Evolutionary conservation across 2,329 filamentous ascomycete species (phyloP), one percentile per base, ranked within the genome.

Genomic region (Penicillium digitatum): DNA sequence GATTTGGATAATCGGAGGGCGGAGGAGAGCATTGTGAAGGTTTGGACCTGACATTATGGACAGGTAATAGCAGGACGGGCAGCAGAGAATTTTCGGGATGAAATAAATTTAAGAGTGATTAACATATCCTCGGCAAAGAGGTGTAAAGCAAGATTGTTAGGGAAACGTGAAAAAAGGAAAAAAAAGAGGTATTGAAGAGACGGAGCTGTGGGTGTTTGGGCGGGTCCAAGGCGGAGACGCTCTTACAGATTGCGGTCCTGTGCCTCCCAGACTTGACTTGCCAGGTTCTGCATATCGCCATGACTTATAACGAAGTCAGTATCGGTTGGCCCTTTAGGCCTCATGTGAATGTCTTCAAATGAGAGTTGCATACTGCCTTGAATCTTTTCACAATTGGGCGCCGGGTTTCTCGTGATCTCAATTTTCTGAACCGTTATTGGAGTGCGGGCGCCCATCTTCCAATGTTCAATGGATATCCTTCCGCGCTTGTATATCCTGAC

Each of bases 1-100:
- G 66, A 95, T 93, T 74, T 96, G 91, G 55, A 97, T 84, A 57
- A 96, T 84, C 45, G 87, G 87, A 2, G 93, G 93, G 39, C 91
- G 90, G 54, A 97, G 81, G 60, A 96, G 86, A 57, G 89, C 87
- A 74, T 90, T 87, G 76, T 87, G 82, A 46, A 88, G 78, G 58
- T 78, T 74, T 53, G 75, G 72, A 43, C 76, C 73, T 16, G 77
- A 74, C 72, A 79, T 80, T 68, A 62, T 75, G 5, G 9, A 32
- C 22, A 37, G 16, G 16, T 2, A 16, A 24, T 5, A 31, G 29
- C 20, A 16, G 26, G 26, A 26, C 7, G 26, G 26, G 26, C 7
- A 12, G 27, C 27, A 29, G 4, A 29, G 27, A 11, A 29, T 18
- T 20, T 12, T 18, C 11, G 8, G 27, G 10, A 34, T 16, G 11